Base-by-base conservation (phyloP, 1,284 basidiomycete genomes). In the Phylloboletellus chloephorus region DNA sequence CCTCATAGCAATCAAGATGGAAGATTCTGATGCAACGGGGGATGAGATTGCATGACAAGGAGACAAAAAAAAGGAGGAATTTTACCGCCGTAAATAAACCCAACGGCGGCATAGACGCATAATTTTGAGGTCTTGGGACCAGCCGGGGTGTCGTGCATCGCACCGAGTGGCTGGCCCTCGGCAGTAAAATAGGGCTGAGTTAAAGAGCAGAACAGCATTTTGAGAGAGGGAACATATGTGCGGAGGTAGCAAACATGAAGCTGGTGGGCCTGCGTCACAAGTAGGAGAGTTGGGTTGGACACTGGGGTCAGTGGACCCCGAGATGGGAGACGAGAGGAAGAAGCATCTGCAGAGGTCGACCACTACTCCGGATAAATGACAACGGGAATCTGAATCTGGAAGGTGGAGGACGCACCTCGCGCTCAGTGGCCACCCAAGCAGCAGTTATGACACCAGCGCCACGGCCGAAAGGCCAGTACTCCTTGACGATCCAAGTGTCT, bases 1-100 rank as follows among this genome's bases (percentile, higher is more conserved):
- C 37, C 77, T 74, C 50, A 74, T 82, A 5, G 85, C 84, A 24
- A 88, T 64, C 20, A 86, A 44, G 24, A 87, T 66, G 7, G 78
- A 72, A 5, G 67, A 58, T 34, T 83, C 83, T 84, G 49, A 16
- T 47, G 20, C 2, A 32, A 39, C 20, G n/a, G 3, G 11, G 9
- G 8, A 17, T 61, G 32, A 57, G 39, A 32, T 1, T 2, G 7
- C 0, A 13, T 17, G 26, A 6, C 8, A 16, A 10, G 8, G 10
- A 13, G 13, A 19, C 21, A 11, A n/a, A 11, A 4, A 6, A 21
- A 20, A 10, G 11, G 9, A 20, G 25, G 4, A 26, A n/a, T 0
- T 49, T 41, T 59, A 81, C 85, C 82, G 53, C 77, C 72, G 50
- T 83, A 85, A 28, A 68, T 68, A 29, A 82, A 54, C 4, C 79